Evolutionary conservation across 108 stramenopile genomes (phyloP).

Genomic region (Conticribra guillardii): DNA sequence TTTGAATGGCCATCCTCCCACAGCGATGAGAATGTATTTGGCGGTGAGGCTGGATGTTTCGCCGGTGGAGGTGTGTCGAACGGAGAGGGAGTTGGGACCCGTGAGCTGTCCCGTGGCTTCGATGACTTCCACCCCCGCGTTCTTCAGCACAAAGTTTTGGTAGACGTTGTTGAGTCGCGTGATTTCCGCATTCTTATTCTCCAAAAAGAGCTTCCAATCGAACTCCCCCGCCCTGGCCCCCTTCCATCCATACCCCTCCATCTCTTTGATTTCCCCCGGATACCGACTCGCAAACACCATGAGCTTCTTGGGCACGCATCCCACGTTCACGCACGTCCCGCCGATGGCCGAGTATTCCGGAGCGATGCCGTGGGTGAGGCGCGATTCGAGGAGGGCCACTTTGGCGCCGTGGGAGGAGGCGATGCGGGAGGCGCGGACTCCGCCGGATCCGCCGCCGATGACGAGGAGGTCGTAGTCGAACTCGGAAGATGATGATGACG

Average conservation of each 20-base stretch:
- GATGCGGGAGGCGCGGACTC: slow-evolving; percentile 53
- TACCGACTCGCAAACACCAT: slow-evolving; percentile 73
- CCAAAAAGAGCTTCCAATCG: slow-evolving; percentile 67
- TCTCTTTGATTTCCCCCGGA: slow-evolving; percentile 59
- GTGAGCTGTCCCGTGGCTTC: slow-evolving; percentile 45
- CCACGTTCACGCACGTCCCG: slow-evolving; percentile 88
- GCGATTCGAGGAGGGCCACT: slow-evolving; percentile 69
- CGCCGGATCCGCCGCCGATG: slow-evolving; percentile 55
- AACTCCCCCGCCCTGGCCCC: slow-evolving; percentile 57
- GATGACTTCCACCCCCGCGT: slow-evolving; percentile 50
- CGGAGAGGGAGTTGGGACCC: slow-evolving; percentile 26
- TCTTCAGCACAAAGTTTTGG: slow-evolving; percentile 51
- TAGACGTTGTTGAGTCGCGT: slow-evolving; percentile 71
- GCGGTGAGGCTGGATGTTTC: slow-evolving; percentile 56
- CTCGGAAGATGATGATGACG: neutral
- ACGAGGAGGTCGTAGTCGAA: slow-evolving; percentile 56
- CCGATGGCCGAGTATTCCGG: slow-evolving; percentile 56
- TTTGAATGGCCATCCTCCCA: slow-evolving; percentile 82
- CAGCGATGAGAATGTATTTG: slow-evolving; percentile 83
- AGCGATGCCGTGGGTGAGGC: slow-evolving; percentile 32
- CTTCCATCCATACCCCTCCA: slow-evolving; percentile 73
- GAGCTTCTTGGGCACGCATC: slow-evolving; percentile 63
- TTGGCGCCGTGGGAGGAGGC: slow-evolving; percentile 78
- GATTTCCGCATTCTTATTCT: slow-evolving; percentile 66
- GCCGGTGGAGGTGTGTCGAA: slow-evolving; percentile 30